A percentile compares a stretch with the other conserved stretches of the same genome.
Conservation (phyloP, 2,329 filamentous ascomycete species). For the Alternaria solani region DNA sequence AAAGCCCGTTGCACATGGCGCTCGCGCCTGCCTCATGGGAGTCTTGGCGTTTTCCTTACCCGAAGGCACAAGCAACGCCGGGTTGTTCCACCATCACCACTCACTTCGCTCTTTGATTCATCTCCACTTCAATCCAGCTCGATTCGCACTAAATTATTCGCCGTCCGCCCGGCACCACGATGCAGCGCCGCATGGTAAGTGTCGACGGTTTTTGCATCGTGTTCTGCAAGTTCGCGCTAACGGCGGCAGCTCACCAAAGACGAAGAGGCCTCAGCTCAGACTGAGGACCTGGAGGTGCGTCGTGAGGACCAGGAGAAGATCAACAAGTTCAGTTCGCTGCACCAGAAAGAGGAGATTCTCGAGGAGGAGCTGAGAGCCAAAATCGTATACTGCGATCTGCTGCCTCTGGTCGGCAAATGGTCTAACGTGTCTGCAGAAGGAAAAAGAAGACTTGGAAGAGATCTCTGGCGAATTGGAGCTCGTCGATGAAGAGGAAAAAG, state of each 20-base stretch:
- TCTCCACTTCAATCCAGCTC: background rate
- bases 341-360: slow-evolving; percentile 80
- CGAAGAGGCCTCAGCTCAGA: slow-evolving; percentile 76
- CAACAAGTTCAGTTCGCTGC: slow-evolving; percentile 94
- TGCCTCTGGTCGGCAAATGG: background rate
- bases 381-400: slow-evolving; percentile 63
- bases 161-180: slow-evolving; percentile 14
- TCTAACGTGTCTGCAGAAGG: slow-evolving; percentile 70
- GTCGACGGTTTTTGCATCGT: slow-evolving; percentile 15
- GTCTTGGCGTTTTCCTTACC: slow-evolving; percentile 17
- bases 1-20: background rate
- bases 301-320: slow-evolving; percentile 99
- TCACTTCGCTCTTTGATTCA: background rate
- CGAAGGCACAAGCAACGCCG: slow-evolving; percentile 9
- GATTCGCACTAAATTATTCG: background rate
- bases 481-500: slow-evolving; percentile 90
- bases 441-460: slow-evolving; percentile 97
- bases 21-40: background rate
- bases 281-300: slow-evolving; percentile 90
- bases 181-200: slow-evolving; percentile 57
- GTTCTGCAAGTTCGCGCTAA: slow-evolving; percentile 21
- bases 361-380: slow-evolving; percentile 84
- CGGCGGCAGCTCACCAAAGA: slow-evolving; percentile 83
- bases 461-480: slow-evolving; percentile 90
- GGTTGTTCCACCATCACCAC: slow-evolving; percentile 6